Conservation (phyloP, 2,329 filamentous ascomycete genomes). For the Nemania sp. region DNA sequence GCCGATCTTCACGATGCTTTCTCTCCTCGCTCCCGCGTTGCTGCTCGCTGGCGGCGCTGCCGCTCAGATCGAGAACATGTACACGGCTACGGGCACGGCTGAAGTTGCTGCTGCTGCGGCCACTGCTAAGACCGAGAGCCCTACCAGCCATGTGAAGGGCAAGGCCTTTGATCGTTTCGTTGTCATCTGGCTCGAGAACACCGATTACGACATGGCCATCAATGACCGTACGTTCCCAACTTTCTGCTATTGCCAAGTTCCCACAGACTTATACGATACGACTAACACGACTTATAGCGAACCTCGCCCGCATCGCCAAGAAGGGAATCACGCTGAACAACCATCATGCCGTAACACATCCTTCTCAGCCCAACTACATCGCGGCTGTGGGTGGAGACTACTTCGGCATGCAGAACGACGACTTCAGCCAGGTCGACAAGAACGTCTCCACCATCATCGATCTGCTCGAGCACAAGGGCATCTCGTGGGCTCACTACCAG, state of each 20-base stretch:
- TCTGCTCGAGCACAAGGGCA: conserved; percentile 65
- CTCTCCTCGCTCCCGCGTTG: conserved; percentile 27
- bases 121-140: conserved; percentile 62
- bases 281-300: conserved; percentile 43
- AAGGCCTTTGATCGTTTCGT: conserved; percentile 73
- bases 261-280: no score
- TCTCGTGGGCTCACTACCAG: conserved; percentile 74
- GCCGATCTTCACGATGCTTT: conserved; percentile 31
- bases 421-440: conserved; percentile 58
- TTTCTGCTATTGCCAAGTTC: no score
- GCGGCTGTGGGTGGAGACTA: conserved; percentile 70
- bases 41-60: conserved; percentile 29
- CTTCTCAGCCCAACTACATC: conserved; percentile 76
- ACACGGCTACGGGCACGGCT: conserved; percentile 56
- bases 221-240: conserved; percentile 58
- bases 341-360: conserved; percentile 68
- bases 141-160: conserved; percentile 67
- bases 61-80: conserved; percentile 33
- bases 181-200: conserved; percentile 79
- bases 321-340: conserved; percentile 65
- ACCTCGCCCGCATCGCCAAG: conserved; percentile 59
- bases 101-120: conserved; percentile 60
- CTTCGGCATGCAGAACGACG: conserved; percentile 72
- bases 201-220: conserved; percentile 65
- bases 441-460: conserved; percentile 72